Conservation (phyloP, 371 early-diverging fungal species). For the Rhizopus stolonifer region DNA sequence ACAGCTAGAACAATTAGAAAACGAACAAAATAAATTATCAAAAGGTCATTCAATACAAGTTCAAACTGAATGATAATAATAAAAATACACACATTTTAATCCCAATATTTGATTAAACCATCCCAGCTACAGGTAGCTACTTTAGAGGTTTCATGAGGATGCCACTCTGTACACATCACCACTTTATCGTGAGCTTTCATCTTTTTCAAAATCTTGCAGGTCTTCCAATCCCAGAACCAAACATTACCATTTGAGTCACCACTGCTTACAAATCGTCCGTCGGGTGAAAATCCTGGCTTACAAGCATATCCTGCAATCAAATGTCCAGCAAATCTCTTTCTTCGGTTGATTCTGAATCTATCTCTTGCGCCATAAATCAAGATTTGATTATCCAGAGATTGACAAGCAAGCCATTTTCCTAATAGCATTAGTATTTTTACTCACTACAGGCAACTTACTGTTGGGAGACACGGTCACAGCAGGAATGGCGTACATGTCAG, state of each 20-base stretch:
- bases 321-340: constrained; percentile 92
- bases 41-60: background rate
- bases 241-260: constrained; percentile 94
- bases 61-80: background rate
- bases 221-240: constrained; percentile 97
- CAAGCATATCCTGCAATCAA: constrained; percentile 95
- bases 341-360: constrained; percentile 83
- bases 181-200: constrained; percentile 91
- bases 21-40: background rate
- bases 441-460: constrained; percentile 52
- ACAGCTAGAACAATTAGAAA: constrained; percentile 37
- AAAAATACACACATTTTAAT: constrained; percentile 35
- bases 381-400: constrained; percentile 94
- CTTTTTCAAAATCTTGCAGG: constrained; percentile 80
- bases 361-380: constrained; percentile 86
- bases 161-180: constrained; percentile 89
- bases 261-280: constrained; percentile 84
- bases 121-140: constrained; percentile 97
- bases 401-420: constrained; percentile 93
- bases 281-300: constrained; percentile 90
- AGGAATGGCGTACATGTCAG: constrained; percentile 95
- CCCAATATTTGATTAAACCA: constrained; percentile 93
- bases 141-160: constrained; percentile 92
- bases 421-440: constrained; percentile 1
- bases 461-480: constrained; percentile 86